Conservation (phyloP, 176 grass and related monocot species). For the Oryza longistaminata region DNA sequence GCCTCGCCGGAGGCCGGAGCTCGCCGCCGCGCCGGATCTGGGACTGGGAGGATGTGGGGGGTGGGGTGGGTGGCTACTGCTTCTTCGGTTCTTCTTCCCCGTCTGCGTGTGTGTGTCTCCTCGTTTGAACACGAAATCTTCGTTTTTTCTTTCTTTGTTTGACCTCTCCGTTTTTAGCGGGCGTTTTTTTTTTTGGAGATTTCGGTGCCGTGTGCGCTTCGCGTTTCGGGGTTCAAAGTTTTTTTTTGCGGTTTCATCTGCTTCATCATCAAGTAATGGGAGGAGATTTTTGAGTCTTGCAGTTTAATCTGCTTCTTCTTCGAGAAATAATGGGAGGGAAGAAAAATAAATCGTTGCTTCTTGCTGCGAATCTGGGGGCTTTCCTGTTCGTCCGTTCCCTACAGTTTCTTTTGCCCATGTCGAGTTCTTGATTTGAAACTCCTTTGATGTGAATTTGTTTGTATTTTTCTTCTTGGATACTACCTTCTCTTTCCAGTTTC, state of each 20-base stretch:
- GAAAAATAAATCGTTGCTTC: constrained; percentile 3
- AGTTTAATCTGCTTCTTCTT: neutral
- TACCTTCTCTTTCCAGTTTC: neutral
- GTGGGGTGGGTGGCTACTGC: neutral
- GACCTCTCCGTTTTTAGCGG: neutral
- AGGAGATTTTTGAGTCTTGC: neutral
- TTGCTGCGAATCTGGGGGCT: constrained; percentile 17
- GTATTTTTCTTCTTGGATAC: constrained; percentile 18
- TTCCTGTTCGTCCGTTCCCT: neutral
- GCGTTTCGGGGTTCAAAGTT: neutral
- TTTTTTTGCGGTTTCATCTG: constrained; percentile 8
- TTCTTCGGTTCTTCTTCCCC: no score
- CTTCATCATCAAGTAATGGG: neutral
- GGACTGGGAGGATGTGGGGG: neutral
- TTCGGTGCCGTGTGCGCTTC: neutral
- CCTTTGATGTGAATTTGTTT: constrained; percentile 12
- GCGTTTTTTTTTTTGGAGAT: neutral
- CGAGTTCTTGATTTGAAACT: constrained; percentile 16
- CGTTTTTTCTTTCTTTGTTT: neutral
- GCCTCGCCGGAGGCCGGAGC: constrained; percentile 19
- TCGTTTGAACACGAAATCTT: neutral
- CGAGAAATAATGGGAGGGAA: neutral
- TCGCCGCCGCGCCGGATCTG: constrained; percentile 37
- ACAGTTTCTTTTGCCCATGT: neutral
- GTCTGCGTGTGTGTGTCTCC: neutral